Evolutionary conservation across 148 eudicot genomes (phyloP), one percentile per base, ranked within the genome.

Genomic region (Diospyros kaki): DNA sequence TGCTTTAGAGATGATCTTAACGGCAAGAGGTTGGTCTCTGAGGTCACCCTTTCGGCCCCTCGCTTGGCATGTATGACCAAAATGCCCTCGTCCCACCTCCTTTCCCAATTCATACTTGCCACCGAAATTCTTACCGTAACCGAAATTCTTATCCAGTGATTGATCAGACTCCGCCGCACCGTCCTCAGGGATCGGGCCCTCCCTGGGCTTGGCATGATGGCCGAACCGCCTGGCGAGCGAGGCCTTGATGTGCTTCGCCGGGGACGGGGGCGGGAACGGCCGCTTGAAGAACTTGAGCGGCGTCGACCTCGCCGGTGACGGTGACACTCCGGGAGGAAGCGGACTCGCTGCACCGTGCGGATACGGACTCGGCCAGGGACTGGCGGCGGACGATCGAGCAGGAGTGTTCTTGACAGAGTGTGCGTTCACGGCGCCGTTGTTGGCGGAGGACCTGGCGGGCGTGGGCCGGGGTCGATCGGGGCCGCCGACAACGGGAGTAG

Each of bases 191-290:
- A 88, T 88, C 43, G 84, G 75, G 1, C 89, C 86, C 28, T 85
- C 89, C 45, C 78, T 86, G 15, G 81, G 86, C 81, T 79, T 83
- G 55, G 66, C 74, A 11, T 78, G 28, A 28, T 28, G 80, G 71
- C 89, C 90, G 8, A 87, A 77, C 41, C 90, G 83, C 80, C 83
- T 87, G 54, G 81, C 87, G 3, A 89, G 65, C 44, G 90, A 89
- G 41, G 90, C 93, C 72, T 87, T 89, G 39, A 89, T 89, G 66
- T 87, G 93, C 85, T 89, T 89, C 60, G 93, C 93, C 42, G 93
- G 93, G 12, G 93, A 89, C 10, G 93, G 93, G 13, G 93, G 93
- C 53, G 90, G 90, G 60, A 87, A 87, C 46, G 91, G 91, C 76
- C 87, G 66, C 74, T 66, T 39, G 51, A 87, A 87, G 62, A 87